Conservation (phyloP, 2,329 filamentous ascomycete genomes). For the Elsinoe batatas region DNA sequence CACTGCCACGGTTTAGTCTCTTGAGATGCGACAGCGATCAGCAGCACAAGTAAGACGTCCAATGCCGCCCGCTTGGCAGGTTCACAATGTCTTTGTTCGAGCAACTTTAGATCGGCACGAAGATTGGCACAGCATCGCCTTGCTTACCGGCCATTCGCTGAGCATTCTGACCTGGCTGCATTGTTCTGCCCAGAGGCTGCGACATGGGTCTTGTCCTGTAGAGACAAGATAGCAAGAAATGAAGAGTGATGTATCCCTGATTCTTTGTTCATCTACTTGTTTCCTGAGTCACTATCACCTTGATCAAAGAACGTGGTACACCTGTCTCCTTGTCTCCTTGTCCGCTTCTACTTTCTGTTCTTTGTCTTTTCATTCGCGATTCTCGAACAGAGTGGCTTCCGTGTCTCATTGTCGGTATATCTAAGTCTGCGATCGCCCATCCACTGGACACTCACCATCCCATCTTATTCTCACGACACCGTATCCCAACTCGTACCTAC, state of each 20-base stretch:
- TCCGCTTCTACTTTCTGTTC: neutral
- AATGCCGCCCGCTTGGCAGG: too few relatives aligned
- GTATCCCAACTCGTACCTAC: neutral
- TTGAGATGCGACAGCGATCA: too few relatives aligned
- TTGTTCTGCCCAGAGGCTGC: neutral
- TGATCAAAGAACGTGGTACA: neutral
- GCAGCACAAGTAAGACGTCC: too few relatives aligned
- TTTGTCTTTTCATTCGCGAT: neutral
- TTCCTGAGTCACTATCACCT: neutral
- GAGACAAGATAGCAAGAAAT: conserved; percentile 5
- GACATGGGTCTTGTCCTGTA: neutral
- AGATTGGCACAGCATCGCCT: too few relatives aligned
- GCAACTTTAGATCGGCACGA: too few relatives aligned
- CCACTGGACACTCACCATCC: neutral
- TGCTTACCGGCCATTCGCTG: too few relatives aligned
- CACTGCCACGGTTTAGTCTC: too few relatives aligned
- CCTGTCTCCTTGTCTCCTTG: neutral
- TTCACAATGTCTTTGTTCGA: too few relatives aligned
- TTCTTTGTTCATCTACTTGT: neutral
- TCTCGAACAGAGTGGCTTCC: neutral
- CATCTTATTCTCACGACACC: neutral
- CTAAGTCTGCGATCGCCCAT: neutral
- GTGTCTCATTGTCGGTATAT: neutral
- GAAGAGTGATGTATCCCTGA: neutral
- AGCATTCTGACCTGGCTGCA: too few relatives aligned